Evolutionary conservation across 371 early-diverging fungal genomes (phyloP).

Genomic region (Conidiobolus coronatus): DNA sequence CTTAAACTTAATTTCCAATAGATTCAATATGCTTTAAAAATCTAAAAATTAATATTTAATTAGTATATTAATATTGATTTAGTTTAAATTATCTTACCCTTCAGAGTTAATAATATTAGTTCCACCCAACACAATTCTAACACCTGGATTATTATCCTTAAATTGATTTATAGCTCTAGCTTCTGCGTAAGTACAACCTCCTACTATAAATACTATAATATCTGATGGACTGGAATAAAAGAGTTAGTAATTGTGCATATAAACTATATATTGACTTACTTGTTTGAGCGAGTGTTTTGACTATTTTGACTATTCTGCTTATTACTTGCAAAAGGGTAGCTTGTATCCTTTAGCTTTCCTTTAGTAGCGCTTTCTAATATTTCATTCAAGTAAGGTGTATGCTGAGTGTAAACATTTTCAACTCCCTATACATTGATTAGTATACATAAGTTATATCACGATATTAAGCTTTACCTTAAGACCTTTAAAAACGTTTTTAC

Average conservation of each 20-base stretch:
- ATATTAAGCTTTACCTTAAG: constrained; percentile 23
- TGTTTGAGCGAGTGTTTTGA: too few species aligned
- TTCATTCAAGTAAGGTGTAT: constrained; percentile 59
- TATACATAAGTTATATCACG: neutral
- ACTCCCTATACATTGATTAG: constrained; percentile 30
- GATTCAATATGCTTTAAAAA: too few species aligned
- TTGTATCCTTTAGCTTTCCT: constrained; percentile 47
- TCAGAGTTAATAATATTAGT: constrained; percentile 60
- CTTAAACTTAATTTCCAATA: too few species aligned
- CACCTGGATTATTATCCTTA: constrained; percentile 46
- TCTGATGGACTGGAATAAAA: constrained; percentile 59
- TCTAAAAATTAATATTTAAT: neutral
- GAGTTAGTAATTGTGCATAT: neutral
- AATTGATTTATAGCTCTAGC: constrained; percentile 57
- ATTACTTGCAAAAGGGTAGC: constrained; percentile 49
- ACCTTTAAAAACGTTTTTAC: constrained; percentile 62
- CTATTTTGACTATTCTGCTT: constrained; percentile 4
- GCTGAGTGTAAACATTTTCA: constrained; percentile 96
- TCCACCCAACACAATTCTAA: constrained; percentile 71
- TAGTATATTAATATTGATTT: neutral
- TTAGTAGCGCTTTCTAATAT: constrained; percentile 54
- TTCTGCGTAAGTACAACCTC: constrained; percentile 85
- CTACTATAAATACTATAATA: constrained; percentile 78
- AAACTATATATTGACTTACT: too few species aligned
- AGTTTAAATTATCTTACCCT: constrained; percentile 11